Percentiles rank a stretch among this genome's conserved stretches.
These are phyloP conservation scores for Boletellus sp. DNA, from an alignment of 768 basidiomycete genomes.

Conservation along the genomic window DNA sequence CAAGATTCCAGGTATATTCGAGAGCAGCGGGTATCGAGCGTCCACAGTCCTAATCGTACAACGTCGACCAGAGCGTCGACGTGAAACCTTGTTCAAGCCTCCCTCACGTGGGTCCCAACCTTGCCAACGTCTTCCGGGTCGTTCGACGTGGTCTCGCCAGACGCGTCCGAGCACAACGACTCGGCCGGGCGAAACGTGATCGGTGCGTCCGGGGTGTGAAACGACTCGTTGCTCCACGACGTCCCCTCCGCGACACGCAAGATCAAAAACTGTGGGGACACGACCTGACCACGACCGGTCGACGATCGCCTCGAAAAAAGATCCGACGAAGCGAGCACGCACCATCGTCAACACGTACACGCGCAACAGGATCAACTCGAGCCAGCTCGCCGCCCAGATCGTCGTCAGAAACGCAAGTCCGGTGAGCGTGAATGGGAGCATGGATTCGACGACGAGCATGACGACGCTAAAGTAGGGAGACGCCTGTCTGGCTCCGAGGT, in stretches of 20 bases:
- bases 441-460: constrained; percentile 9
- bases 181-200: constrained; percentile 1
- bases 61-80: too few relatives aligned
- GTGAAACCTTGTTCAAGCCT: too few relatives aligned
- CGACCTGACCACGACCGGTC: not conserved
- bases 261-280: constrained; percentile 13
- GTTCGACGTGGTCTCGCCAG: too few relatives aligned
- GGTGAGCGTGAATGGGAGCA: constrained; percentile 9
- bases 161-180: too few relatives aligned
- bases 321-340: not conserved
- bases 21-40: too few relatives aligned
- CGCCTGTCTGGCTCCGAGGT: constrained; percentile 2
- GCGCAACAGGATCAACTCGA: not conserved
- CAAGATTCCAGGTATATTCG: too few relatives aligned
- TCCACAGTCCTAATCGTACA: too few relatives aligned
- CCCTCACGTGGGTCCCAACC: too few relatives aligned
- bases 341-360: constrained; percentile 7
- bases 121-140: too few relatives aligned
- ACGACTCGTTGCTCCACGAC: not conserved
- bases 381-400: not conserved
- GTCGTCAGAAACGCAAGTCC: constrained; percentile 6
- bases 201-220: not conserved
- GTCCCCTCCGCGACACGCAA: constrained; percentile 3
- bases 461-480: constrained; percentile 4
- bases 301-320: not conserved